Percentiles rank a stretch among this genome's conserved stretches.
Conservation (phyloP, 164 flowering plant genomes). For the Taxillus chinensis region DNA sequence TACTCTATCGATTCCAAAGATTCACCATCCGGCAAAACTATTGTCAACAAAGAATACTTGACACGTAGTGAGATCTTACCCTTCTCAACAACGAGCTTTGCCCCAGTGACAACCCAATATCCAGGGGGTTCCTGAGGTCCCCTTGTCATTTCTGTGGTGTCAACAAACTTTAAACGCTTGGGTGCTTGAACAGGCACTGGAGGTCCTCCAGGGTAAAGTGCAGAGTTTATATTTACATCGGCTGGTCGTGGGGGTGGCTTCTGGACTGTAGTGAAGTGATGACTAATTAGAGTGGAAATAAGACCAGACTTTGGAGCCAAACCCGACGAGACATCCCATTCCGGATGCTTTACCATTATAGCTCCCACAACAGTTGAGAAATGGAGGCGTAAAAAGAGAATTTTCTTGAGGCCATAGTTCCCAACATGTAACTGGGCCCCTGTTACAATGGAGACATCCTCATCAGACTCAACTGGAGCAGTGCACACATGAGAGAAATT, state of each 20-base stretch:
- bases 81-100: conserved; percentile 70
- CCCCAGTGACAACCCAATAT: conserved; percentile 96
- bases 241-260: conserved; percentile 76
- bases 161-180: conserved; percentile 66
- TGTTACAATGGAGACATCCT: conserved; percentile 71
- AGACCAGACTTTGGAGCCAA: conserved; percentile 77
- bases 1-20: conserved; percentile 1
- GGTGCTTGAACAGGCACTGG: conserved; percentile 75
- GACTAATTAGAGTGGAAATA: conserved; percentile 78
- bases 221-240: conserved; percentile 87
- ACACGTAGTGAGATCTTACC: conserved; percentile 75
- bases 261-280: conserved; percentile 63
- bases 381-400: conserved; percentile 69
- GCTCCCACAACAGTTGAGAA: conserved; percentile 70
- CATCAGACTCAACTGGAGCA: conserved; percentile 85
- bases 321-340: conserved; percentile 90
- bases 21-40: conserved; percentile 47
- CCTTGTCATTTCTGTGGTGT: conserved; percentile 82
- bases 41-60: conserved; percentile 66
- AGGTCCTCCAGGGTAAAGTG: conserved; percentile 92
- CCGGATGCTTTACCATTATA: conserved; percentile 40
- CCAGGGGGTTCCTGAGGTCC: conserved; percentile 97
- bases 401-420: conserved; percentile 54
- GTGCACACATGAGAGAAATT: conserved; percentile 94
- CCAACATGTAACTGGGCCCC: conserved; percentile 85